These are phyloP conservation scores for Fusarium sarcochroum DNA, from an alignment of 2,329 filamentous ascomycete species.

Conservation along the genomic window DNA sequence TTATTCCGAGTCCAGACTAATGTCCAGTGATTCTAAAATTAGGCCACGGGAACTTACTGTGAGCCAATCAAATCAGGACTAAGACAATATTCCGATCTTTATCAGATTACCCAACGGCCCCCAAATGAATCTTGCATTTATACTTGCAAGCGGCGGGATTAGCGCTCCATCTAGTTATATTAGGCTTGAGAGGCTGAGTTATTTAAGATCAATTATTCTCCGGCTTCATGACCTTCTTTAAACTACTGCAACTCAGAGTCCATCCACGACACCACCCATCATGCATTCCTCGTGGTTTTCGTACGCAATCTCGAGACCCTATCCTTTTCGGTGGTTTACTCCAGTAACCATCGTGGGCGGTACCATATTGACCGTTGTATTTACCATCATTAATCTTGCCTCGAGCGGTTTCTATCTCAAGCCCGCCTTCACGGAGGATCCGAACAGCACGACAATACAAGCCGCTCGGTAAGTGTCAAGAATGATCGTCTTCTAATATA, in stretches of 20 bases:
- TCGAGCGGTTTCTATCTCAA: conserved; percentile 31
- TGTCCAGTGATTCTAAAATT: no score
- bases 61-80: no score
- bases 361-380: not conserved
- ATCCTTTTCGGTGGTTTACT: conserved; percentile 35
- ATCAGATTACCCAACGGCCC: no score
- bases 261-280: rapidly evolving
- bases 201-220: no score
- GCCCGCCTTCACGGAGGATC: conserved; percentile 20
- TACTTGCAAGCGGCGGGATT: no score
- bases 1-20: no score
- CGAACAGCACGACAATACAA: conserved; percentile 5
- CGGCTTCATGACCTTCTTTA: not conserved
- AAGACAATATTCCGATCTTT: no score
- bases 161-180: no score
- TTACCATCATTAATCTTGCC: conserved; percentile 29
- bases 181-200: no score
- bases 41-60: no score
- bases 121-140: no score
- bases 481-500: rapidly evolving
- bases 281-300: conserved; percentile 37
- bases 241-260: no score
- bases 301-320: conserved; percentile 21
- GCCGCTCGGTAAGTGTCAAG: not conserved
- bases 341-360: conserved; percentile 6